Percentiles rank a stretch among this genome's conserved stretches.
Conservation (phyloP, 202 grass and related monocot species). For the Schoenoplectus tabernaemontani region DNA sequence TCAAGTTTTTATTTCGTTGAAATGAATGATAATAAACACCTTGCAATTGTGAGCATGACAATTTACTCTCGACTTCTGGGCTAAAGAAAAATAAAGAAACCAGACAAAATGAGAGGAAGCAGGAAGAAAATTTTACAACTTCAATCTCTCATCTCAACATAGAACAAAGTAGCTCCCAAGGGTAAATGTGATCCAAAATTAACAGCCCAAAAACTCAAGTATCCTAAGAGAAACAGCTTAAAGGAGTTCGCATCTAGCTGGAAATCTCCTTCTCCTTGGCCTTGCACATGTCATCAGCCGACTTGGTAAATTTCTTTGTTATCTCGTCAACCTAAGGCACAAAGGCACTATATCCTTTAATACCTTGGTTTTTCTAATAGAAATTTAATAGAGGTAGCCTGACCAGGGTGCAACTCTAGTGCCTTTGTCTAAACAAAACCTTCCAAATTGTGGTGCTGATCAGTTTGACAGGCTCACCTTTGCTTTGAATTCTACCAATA, state of each 20-base stretch:
- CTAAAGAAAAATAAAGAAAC: not conserved
- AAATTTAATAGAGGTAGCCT: not conserved
- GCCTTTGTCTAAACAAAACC: not conserved
- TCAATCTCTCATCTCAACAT: not conserved
- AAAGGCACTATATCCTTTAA: not conserved
- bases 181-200: not conserved
- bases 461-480: not conserved
- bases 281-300: constrained; percentile 95
- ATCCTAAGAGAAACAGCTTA: constrained; percentile 4
- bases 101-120: not conserved
- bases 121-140: not conserved
- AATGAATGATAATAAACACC: not conserved
- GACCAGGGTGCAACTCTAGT: not conserved
- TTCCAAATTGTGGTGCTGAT: not conserved
- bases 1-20: not conserved
- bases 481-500: not conserved
- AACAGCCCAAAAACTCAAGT: not conserved
- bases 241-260: constrained; percentile 16
- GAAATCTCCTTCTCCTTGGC: constrained; percentile 97
- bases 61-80: not conserved
- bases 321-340: constrained; percentile 62
- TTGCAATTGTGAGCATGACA: not conserved
- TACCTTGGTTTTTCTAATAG: not conserved
- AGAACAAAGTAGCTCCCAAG: not conserved
- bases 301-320: constrained; percentile 85